Base-by-base conservation (phyloP, 1,284 basidiomycete species). In the Prillingera fragicola region DNA sequence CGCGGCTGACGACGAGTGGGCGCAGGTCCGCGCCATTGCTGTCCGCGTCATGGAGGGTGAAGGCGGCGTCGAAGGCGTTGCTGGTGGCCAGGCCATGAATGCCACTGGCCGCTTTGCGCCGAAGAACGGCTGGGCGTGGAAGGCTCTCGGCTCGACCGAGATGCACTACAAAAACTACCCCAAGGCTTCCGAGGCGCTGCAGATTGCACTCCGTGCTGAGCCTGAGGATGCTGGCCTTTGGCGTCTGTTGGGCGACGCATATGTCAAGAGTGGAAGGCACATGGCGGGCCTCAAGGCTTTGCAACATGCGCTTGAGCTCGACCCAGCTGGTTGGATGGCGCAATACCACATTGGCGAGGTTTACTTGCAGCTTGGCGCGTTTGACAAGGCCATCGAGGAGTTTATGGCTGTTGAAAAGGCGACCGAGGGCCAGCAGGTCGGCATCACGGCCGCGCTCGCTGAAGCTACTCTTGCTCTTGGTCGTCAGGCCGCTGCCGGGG, bases 101-200 rank as follows among this genome's bases (percentile, higher is more conserved):
- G 73, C 75, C 0, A 66, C 70, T 68, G 27, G 74, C 71, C 32
- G 69, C 21, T 70, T 69, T 65, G 76, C 83, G 25, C 86, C 89
- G 0, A 82, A 81, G 32, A 92, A 91, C 59, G 80, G 85, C 3
- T 99, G 95, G 95, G 95, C 95, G 1, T 98, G 92, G 91, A 97
- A 96, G 69, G 94, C 95, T 9, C 75, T 95, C 22, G 95, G 95
- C 1, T 81, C 87, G 1, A 91, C 94, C 2, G 89, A 96, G 63
- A 74, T 96, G 72, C 82, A 81, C 54, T 81, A 83, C 43, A 79
- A 79, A 44, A 83, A 87, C 50, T 89, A 84, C 60, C 63, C 78
- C 9, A 74, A 80, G 32, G 90, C 94, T 3, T 89, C 94, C 33
- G 78, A 84, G 52, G 83, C 87, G 0, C 84, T 94, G 57, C 94